A percentile compares a stretch with the other conserved stretches of the same genome.
Evolutionary conservation across 306 rosid species (phyloP).

Genomic region (Gillenia trifoliata): DNA sequence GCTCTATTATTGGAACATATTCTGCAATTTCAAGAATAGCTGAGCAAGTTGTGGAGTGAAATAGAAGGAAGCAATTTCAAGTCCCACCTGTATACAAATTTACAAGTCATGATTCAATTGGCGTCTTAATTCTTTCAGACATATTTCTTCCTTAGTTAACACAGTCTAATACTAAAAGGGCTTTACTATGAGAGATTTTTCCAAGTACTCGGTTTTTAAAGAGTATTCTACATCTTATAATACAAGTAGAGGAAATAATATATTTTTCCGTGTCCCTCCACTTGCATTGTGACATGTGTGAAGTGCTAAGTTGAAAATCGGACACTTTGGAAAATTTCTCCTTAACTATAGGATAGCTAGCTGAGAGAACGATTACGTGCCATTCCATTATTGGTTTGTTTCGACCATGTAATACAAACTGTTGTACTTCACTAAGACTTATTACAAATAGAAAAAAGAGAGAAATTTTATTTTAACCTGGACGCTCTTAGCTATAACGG

Average conservation of each 20-base stretch:
- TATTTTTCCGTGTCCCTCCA: no score
- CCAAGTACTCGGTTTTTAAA: no score
- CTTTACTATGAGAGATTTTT: no score
- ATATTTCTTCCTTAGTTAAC: not conserved
- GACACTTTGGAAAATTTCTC: no score
- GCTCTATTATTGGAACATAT: conserved; percentile 37
- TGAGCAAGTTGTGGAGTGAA: not conserved
- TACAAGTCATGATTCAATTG: no score
- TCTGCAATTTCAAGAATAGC: conserved; percentile 38
- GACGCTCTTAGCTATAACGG: not conserved
- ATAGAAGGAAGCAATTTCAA: not conserved
- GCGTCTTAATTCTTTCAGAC: not conserved
- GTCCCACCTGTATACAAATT: no score
- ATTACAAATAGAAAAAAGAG: not conserved
- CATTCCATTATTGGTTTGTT: not conserved
- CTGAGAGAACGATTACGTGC: not conserved
- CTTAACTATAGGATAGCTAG: not conserved
- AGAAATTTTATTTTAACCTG: no score
- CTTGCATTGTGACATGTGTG: no score
- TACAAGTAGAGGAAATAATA: no score
- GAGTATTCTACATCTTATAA: no score
- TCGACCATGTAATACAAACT: not conserved
- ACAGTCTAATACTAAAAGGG: not conserved
- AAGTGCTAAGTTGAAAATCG: no score
- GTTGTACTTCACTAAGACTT: not conserved